A percentile compares a stretch with the other conserved stretches of the same genome.
These are phyloP conservation scores for Rhizophagus sp. DNA, from an alignment of 192 early-diverging fungal species.

Conservation along the genomic window DNA sequence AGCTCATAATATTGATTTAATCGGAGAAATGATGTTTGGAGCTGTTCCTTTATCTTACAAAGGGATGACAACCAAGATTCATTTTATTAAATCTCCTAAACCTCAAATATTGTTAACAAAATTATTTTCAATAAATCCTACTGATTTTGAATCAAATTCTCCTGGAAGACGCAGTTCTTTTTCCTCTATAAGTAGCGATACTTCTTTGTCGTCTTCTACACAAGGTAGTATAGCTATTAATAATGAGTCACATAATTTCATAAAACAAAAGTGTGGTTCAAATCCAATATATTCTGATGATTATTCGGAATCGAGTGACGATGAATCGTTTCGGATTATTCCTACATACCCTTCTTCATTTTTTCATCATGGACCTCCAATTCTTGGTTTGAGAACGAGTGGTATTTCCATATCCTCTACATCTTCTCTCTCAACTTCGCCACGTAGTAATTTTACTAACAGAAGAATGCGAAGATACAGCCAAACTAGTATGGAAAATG, in stretches of 20 bases:
- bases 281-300: constrained; percentile 15
- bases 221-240: background rate
- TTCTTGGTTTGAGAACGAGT: constrained; percentile 33
- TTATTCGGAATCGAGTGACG: constrained; percentile 37
- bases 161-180: constrained; percentile 37
- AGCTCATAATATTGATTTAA: constrained; percentile 37
- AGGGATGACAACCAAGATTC: constrained; percentile 47
- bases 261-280: constrained; percentile 7
- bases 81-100: constrained; percentile 36
- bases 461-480: constrained; percentile 49
- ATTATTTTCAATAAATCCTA: constrained; percentile 42
- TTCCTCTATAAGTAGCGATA: constrained; percentile 45
- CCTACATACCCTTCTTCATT: constrained; percentile 7
- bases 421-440: constrained; percentile 16
- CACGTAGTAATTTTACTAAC: constrained; percentile 40
- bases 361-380: constrained; percentile 36
- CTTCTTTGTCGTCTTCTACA: constrained; percentile 37
- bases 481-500: constrained; percentile 60
- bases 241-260: background rate
- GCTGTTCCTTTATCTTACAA: constrained; percentile 47
- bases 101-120: constrained; percentile 46
- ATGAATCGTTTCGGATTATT: constrained; percentile 33
- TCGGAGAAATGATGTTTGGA: constrained; percentile 53
- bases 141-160: constrained; percentile 33
- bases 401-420: constrained; percentile 20